Conservation (phyloP, 768 basidiomycete genomes). For the Lactarius evosmus region DNA sequence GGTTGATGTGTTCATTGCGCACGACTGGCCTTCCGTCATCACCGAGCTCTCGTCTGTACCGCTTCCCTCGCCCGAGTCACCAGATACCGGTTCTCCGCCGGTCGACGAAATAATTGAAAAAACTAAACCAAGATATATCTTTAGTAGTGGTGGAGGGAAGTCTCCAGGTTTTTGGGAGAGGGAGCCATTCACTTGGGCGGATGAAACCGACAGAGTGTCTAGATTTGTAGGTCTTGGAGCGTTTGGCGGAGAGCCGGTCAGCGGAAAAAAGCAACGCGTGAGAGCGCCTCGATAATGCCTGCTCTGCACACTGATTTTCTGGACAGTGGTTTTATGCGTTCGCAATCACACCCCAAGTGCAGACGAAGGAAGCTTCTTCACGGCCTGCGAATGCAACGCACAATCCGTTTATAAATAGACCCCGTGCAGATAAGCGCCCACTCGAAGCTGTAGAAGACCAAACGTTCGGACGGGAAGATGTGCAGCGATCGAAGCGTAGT, state of each 20-base stretch:
- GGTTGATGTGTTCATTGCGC: slow-evolving; percentile 78
- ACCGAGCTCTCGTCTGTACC: slow-evolving; percentile 57
- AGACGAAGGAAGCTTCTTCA: slow-evolving; percentile 37
- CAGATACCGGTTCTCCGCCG: slow-evolving; percentile 48
- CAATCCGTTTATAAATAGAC: slow-evolving; percentile 61
- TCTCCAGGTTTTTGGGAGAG: slow-evolving; percentile 89
- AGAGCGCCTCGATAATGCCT: slow-evolving; percentile 31
- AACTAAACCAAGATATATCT: slow-evolving; percentile 84
- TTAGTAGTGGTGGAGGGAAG: slow-evolving; percentile 62
- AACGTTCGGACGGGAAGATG: slow-evolving; percentile 69
- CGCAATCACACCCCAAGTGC: slow-evolving; percentile 60
- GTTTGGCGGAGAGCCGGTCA: slow-evolving; percentile 64
- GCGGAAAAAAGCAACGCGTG: slow-evolving; percentile 81
- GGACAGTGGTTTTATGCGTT: slow-evolving; percentile 97
- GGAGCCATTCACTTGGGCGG: slow-evolving; percentile 86
- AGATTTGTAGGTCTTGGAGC: slow-evolving; percentile 85
- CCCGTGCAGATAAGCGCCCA: slow-evolving; percentile 50
- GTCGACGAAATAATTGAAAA: slow-evolving; percentile 62
- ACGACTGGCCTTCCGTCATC: slow-evolving; percentile 70
- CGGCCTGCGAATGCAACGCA: slow-evolving; percentile 61
- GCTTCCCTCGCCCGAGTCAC: slow-evolving; percentile 42
- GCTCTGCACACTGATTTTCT: slow-evolving; percentile 12
- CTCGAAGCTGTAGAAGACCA: slow-evolving; percentile 47
- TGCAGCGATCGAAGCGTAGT: slow-evolving; percentile 57
- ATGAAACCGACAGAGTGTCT: slow-evolving; percentile 60